A percentile compares a stretch with the other conserved stretches of the same genome.
Conservation (phyloP, 2,329 filamentous ascomycete species). For the Arthrinium puccinioides region DNA sequence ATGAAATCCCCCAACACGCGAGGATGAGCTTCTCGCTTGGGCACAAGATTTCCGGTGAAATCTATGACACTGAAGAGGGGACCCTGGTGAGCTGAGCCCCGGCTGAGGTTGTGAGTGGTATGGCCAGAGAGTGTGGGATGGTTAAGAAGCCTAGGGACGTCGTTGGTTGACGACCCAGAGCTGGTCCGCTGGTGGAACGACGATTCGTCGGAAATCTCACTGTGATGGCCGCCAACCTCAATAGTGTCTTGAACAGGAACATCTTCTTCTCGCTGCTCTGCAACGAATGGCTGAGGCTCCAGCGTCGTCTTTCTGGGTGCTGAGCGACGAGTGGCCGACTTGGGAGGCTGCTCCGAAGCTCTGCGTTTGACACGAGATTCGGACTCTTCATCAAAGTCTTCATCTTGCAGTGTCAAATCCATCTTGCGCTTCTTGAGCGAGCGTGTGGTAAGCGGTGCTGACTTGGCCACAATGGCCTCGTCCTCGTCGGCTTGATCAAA, state of each 20-base stretch:
- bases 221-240: conserved; percentile 41
- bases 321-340: conserved; percentile 15
- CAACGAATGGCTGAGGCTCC: conserved; percentile 18
- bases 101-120: too few relatives aligned
- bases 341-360: conserved; percentile 22
- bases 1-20: too few relatives aligned
- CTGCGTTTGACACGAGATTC: conserved; percentile 18
- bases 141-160: too few relatives aligned
- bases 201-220: conserved; percentile 23
- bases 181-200: conserved; percentile 23
- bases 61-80: too few relatives aligned
- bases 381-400: conserved; percentile 17
- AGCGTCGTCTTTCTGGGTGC: conserved; percentile 17
- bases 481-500: conserved; percentile 45
- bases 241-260: conserved; percentile 51
- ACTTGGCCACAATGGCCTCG: conserved; percentile 15
- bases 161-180: conserved; percentile 17
- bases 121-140: too few relatives aligned
- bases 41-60: too few relatives aligned
- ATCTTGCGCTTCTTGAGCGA: conserved; percentile 22
- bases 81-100: too few relatives aligned
- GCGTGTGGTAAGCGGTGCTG: conserved; percentile 16
- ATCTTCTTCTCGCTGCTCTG: conserved; percentile 27
- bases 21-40: too few relatives aligned
- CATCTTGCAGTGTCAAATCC: conserved; percentile 14